Base-by-base conservation (phyloP, 345 rosid genomes). In the Eucalyptus regnans region DNA sequence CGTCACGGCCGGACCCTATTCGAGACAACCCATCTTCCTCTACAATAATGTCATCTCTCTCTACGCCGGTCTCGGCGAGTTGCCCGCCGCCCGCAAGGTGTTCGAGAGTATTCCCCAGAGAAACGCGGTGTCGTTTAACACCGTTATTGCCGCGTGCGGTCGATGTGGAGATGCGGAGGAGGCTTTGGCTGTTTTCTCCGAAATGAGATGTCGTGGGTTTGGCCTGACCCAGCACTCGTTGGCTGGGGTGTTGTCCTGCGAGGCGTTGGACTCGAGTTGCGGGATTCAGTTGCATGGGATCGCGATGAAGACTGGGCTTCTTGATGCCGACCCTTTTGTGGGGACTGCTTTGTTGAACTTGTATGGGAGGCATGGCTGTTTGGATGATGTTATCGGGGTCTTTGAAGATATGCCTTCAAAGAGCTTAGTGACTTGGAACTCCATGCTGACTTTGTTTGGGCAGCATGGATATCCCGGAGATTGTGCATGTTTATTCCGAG, bases 351-450 rank as follows among this genome's bases (percentile, higher is more conserved):
- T 97, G 92, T 60, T 94, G 89, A 92, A 96, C 89, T 90, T 95
- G 88, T 95, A 94, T 60, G 99, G 97, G n/a, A 95, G 93, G 95
- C 87, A 88, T 76, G 96, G 93, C 85, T 89, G 90, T 58, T 68
- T 96, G 83, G 90, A 92, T 91, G 94, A 92, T 92, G 94, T 94
- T 18, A 90, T 91, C 83, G 88, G 56, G 54, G 94, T 93, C 37
- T 96, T 96, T 89, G 94, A 94, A 87, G 93, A 93, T 90, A 93
- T 96, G 96, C 94, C 99, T 7, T 41, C 54, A 31, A 96, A 93
- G 94, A 97, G 93, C 89, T 91, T 92, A 89, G 94, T 91, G 88
- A 97, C 98, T 41, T 96, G 98, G 97, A 97, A 95, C 91, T 92
- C 94, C 22, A 92, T 97, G 91, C 92, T 95, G 88, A 92, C 93